Evolutionary conservation across 2,329 filamentous ascomycete genomes (phyloP).

Genomic region (Aureobasidium lini): DNA sequence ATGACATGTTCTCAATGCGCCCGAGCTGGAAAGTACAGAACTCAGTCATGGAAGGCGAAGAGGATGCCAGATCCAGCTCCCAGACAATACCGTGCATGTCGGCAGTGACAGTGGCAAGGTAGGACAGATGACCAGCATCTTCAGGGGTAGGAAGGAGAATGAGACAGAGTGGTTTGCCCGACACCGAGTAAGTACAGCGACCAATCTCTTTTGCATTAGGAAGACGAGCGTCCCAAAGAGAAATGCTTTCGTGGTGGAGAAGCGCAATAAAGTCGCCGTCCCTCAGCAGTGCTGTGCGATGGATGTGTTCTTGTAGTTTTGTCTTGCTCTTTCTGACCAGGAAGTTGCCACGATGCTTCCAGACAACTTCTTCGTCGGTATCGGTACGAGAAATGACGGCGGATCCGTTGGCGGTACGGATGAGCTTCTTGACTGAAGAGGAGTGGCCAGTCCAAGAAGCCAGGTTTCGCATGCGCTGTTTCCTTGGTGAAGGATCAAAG

Average conservation of each 20-base stretch:
- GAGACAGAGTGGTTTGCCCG: constrained; percentile 71
- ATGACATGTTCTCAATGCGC: constrained; percentile 47
- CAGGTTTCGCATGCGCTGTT: constrained; percentile 52
- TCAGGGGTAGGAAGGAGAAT: constrained; percentile 63
- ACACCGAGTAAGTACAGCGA: constrained; percentile 49
- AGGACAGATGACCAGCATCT: constrained; percentile 43
- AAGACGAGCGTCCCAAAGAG: constrained; percentile 70
- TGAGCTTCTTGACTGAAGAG: constrained; percentile 71
- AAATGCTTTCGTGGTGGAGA: constrained; percentile 61
- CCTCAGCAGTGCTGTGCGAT: constrained; percentile 69
- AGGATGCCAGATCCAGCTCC: constrained; percentile 47
- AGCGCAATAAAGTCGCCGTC: constrained; percentile 77
- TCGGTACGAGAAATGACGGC: constrained; percentile 75
- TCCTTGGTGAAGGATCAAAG: constrained; percentile 62
- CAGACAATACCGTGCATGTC: constrained; percentile 73
- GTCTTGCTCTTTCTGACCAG: constrained; percentile 63
- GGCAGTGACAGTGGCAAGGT: constrained; percentile 77
- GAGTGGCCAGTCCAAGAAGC: constrained; percentile 80
- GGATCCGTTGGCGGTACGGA: constrained; percentile 73
- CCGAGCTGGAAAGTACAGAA: constrained; percentile 65
- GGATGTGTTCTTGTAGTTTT: constrained; percentile 61
- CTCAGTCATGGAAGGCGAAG: constrained; percentile 47
- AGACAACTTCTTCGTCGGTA: constrained; percentile 72
- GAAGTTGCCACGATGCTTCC: constrained; percentile 60
- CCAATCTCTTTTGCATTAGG: constrained; percentile 53